Evolutionary conservation across 148 eudicot species (phyloP).

Genomic region (Tetragonia tetragonoides): DNA sequence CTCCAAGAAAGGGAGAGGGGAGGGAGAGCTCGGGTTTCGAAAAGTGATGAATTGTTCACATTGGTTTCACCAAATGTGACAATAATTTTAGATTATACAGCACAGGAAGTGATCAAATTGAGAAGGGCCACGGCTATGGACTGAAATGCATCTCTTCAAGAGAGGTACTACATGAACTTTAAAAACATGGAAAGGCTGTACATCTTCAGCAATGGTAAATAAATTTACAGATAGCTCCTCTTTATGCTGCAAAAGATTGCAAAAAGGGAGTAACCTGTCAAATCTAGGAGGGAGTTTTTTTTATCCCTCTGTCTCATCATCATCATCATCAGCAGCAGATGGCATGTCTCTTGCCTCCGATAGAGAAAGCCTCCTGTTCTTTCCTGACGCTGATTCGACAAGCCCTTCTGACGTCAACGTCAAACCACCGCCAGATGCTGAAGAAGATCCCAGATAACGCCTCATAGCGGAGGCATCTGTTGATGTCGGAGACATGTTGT

Average conservation of each 20-base stretch:
- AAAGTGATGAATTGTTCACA: constrained; percentile 43
- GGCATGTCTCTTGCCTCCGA: constrained; percentile 65
- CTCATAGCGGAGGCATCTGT: constrained; percentile 50
- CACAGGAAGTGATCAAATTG: constrained; percentile 29
- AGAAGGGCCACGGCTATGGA: constrained; percentile 33
- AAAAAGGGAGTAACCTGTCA: constrained; percentile 32
- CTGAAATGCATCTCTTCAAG: constrained; percentile 35
- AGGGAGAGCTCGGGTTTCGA: background rate
- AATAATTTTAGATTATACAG: constrained; percentile 61
- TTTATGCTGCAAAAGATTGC: constrained; percentile 41
- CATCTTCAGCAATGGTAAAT: constrained; percentile 70
- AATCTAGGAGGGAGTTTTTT: constrained; percentile 8
- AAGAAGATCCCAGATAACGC: constrained; percentile 65
- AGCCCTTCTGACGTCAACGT: constrained; percentile 47
- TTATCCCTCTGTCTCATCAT: constrained; percentile 56
- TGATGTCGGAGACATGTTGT: constrained; percentile 52
- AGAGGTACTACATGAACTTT: constrained; percentile 30
- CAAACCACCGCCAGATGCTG: constrained; percentile 44
- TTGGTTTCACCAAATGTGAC: constrained; percentile 48
- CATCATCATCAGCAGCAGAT: constrained; percentile 57
- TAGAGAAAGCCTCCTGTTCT: constrained; percentile 53
- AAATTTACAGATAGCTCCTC: constrained; percentile 54
- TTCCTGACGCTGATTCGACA: constrained; percentile 40
- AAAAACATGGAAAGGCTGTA: constrained; percentile 43
- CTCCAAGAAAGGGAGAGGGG: too few relatives aligned